Conservation (phyloP, 2,329 filamentous ascomycete genomes). For the Xylaria sp. region DNA sequence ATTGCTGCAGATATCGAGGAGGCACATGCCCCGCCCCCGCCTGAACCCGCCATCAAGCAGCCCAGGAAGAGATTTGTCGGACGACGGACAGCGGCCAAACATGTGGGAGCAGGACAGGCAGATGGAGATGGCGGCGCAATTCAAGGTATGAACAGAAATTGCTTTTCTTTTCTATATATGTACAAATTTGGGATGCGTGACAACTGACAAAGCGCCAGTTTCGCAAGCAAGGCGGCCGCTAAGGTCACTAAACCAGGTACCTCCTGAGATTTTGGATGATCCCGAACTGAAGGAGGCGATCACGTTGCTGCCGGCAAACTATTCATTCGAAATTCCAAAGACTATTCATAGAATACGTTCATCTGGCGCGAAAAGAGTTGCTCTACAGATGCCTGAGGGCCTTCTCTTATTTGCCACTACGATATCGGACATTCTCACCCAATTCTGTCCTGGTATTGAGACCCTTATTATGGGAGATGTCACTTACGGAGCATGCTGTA, state of each 20-base stretch:
- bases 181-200: not conserved
- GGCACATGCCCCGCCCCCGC: conserved; percentile 49
- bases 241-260: conserved; percentile 90
- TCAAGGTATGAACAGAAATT: conserved; percentile 64
- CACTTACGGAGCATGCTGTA: conserved; percentile 97
- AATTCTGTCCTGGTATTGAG: conserved; percentile 91
- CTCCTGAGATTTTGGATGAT: conserved; percentile 85
- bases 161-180: not conserved
- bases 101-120: conserved; percentile 48
- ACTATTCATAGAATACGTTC: conserved; percentile 94
- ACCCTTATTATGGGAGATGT: conserved; percentile 99
- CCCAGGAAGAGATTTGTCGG: conserved; percentile 95
- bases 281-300: conserved; percentile 88
- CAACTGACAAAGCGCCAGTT: conserved; percentile 58
- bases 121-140: conserved; percentile 72
- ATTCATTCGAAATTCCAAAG: conserved; percentile 98
- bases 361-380: conserved; percentile 81
- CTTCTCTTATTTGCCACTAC: conserved; percentile 95
- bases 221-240: conserved; percentile 76
- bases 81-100: conserved; percentile 69
- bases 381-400: conserved; percentile 97
- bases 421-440: conserved; percentile 93
- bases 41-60: conserved; percentile 62
- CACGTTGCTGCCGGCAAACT: conserved; percentile 88
- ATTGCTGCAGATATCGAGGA: conserved; percentile 74